A percentile compares a stretch with the other conserved stretches of the same genome.
Evolutionary conservation across 1,139 yeast genomes (phyloP).

Genomic region (Yamadazyma membranifaciens): DNA sequence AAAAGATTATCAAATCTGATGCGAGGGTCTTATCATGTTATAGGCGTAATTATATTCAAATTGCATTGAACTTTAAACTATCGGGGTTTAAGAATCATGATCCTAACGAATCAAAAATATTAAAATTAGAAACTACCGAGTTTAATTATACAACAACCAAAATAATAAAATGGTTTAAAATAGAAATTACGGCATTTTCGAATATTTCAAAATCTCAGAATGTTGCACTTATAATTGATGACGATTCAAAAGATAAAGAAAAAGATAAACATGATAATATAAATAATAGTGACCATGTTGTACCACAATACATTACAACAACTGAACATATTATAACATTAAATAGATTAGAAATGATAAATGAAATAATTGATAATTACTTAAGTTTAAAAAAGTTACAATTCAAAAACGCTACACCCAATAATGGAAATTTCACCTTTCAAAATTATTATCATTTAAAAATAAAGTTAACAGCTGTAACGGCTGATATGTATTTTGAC

Average conservation of each 20-base stretch:
- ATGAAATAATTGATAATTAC: constrained; percentile 31
- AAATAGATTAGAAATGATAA: constrained; percentile 23
- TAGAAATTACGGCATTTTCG: constrained; percentile 39
- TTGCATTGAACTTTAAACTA: constrained; percentile 35
- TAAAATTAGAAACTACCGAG: constrained; percentile 34
- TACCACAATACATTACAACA: constrained; percentile 21
- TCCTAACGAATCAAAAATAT: constrained; percentile 23
- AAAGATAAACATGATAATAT: constrained; percentile 17
- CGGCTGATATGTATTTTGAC: constrained; percentile 44
- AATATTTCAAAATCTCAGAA: constrained; percentile 26
- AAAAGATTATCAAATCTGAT: constrained; percentile 17
- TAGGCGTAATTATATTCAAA: constrained; percentile 44
- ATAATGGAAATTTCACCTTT: constrained; percentile 55
- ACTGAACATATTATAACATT: constrained; percentile 32
- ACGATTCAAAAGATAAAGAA: constrained; percentile 25
- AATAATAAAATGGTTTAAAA: constrained; percentile 39
- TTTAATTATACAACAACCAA: constrained; percentile 36
- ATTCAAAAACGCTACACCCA: constrained; percentile 63
- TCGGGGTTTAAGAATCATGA: constrained; percentile 24
- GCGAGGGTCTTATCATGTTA: constrained; percentile 47
- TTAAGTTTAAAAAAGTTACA: constrained; percentile 46
- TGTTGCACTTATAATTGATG: constrained; percentile 34
- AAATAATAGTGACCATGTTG: constrained; percentile 20
- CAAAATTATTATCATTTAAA: constrained; percentile 57
- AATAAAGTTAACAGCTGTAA: constrained; percentile 44